Conservation (phyloP, 202 grass and related monocot species). For the Musa balbisiana region DNA sequence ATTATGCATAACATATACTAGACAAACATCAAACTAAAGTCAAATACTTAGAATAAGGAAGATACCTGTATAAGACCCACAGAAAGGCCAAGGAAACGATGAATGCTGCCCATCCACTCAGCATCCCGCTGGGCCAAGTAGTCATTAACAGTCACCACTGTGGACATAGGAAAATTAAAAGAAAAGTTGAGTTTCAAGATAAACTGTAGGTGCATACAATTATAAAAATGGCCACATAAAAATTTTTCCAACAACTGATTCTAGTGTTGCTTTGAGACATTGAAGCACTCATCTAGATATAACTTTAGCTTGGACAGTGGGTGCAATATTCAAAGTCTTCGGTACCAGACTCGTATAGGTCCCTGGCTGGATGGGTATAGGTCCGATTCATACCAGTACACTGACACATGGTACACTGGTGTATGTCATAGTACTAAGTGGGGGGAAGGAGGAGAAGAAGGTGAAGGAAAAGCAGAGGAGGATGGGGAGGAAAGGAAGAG, state of each 20-base stretch:
- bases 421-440: no score
- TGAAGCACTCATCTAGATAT: no score
- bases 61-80: conserved; percentile 82
- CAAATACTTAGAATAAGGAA: conserved; percentile 14
- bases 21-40: conserved; percentile 16
- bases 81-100: conserved; percentile 91
- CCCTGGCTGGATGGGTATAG: no score
- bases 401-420: no score
- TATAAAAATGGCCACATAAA: neutral
- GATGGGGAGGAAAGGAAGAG: no score
- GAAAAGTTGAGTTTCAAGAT: conserved; percentile 17
- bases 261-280: no score
- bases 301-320: no score
- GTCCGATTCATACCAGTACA: no score
- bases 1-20: neutral
- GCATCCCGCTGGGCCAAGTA: conserved; percentile 96
- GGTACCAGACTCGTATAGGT: no score
- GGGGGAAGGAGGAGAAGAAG: no score
- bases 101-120: conserved; percentile 96
- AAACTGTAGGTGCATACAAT: neutral
- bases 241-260: neutral
- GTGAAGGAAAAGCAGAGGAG: no score
- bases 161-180: conserved; percentile 19
- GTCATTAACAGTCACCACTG: conserved; percentile 99
- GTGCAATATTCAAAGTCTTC: no score